These are phyloP conservation scores for Zasmidium angulare DNA, from an alignment of 2,329 filamentous ascomycete genomes.

Conservation along the genomic window DNA sequence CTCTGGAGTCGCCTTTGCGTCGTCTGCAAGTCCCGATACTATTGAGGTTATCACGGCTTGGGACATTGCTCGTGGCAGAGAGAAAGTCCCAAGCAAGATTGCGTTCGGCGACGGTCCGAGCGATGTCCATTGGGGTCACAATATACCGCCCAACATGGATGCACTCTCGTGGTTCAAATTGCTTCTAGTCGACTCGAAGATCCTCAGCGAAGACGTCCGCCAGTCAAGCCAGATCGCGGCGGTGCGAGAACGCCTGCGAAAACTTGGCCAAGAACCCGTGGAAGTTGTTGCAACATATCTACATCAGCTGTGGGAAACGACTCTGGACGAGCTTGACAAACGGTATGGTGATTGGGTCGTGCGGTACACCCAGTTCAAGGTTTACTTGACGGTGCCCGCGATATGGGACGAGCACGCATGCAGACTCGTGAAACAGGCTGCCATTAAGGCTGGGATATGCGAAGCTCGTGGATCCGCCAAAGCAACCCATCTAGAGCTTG, in stretches of 20 bases:
- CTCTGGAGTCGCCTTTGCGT: not conserved
- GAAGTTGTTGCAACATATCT: not conserved
- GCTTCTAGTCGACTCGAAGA: not conserved
- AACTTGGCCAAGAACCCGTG: not conserved
- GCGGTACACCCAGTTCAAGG: not conserved
- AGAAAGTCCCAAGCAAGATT: not conserved
- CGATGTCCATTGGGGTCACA: not conserved
- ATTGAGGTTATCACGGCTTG: not conserved
- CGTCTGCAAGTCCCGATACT: not conserved
- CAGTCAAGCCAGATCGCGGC: not conserved
- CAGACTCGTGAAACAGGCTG: not conserved
- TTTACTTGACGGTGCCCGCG: not conserved
- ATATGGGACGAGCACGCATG: not conserved
- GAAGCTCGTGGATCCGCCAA: not conserved
- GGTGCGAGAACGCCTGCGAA: not conserved
- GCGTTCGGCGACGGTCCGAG: not conserved
- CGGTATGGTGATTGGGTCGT: not conserved
- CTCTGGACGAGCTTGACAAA: not conserved
- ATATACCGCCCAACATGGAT: not conserved
- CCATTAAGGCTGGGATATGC: not conserved
- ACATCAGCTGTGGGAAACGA: not conserved
- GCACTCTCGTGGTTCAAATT: not conserved
- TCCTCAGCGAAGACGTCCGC: not conserved
- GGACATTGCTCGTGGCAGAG: not conserved
- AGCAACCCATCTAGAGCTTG: not conserved